Evolutionary conservation across 75 land plant genomes (phyloP).

Genomic region (Chamaecyparis obtusa): DNA sequence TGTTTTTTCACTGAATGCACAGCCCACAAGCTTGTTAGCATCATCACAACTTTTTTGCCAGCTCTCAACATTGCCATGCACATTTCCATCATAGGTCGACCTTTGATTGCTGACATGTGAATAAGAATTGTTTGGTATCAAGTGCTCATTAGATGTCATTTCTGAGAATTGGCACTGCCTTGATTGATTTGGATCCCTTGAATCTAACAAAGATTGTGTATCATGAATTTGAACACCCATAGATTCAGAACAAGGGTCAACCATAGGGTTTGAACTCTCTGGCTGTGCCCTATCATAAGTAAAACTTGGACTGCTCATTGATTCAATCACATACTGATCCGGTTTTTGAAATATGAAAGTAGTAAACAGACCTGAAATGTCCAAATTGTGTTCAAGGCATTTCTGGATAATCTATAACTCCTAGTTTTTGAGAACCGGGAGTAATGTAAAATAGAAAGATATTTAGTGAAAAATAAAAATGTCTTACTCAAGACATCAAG

Average conservation of each 20-base stretch:
- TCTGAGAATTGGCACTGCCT: not conserved
- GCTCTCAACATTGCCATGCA: not conserved
- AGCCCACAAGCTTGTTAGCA: not conserved
- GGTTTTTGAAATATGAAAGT: conserved; percentile 10
- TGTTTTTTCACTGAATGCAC: conserved; percentile 1
- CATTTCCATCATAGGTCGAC: not conserved
- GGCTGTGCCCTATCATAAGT: not conserved
- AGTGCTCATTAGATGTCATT: not conserved
- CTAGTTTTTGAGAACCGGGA: not conserved
- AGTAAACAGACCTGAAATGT: conserved; percentile 12
- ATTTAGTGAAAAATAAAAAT: not conserved
- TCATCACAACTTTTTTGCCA: not conserved
- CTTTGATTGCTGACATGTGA: not conserved
- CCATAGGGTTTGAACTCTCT: not conserved
- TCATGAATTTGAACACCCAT: not conserved
- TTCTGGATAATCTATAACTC: not conserved
- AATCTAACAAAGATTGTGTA: conserved; percentile 8
- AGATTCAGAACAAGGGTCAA: not conserved
- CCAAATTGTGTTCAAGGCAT: not conserved
- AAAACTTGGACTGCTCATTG: conserved; percentile 8
- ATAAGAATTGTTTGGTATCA: not conserved
- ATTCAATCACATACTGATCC: not conserved
- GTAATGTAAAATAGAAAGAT: not conserved
- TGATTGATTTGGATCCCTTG: not conserved
- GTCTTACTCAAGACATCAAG: conserved; percentile 8